A percentile compares a stretch with the other conserved stretches of the same genome.
phyloP scores from a whole-genome alignment of 495 filamentous ascomycete genomes.

The Bombardia bombarda region DNA sequence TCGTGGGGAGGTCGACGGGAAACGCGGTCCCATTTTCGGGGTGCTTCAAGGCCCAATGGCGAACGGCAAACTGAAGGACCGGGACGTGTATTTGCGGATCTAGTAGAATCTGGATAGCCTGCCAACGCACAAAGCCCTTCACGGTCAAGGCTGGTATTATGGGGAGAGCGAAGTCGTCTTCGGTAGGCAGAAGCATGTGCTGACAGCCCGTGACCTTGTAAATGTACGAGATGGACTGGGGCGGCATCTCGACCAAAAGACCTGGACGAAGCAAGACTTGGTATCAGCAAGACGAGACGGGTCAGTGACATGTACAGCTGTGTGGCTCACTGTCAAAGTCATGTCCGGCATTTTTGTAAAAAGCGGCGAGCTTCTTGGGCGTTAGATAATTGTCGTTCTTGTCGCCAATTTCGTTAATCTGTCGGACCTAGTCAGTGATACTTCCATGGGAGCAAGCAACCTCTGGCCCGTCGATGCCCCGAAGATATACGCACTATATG shows the following conservation, averaged over 20 bases:
- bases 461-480: background rate
- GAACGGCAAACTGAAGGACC: conserved; percentile 74
- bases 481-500: conserved; percentile 61
- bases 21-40: conserved; percentile 65
- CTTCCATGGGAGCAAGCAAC: background rate
- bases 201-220: conserved; percentile 88
- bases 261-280: conserved; percentile 17
- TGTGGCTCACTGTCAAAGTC: conserved; percentile 66
- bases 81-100: conserved; percentile 81
- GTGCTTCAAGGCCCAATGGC: conserved; percentile 64
- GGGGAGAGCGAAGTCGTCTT: conserved; percentile 65
- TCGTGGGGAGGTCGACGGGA: conserved; percentile 65
- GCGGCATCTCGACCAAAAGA: conserved; percentile 73
- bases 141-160: conserved; percentile 73
- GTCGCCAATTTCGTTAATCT: conserved; percentile 59
- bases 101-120: conserved; percentile 83
- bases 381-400: conserved; percentile 57
- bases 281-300: background rate
- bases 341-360: conserved; percentile 83
- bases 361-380: conserved; percentile 75
- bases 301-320: background rate
- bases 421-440: background rate
- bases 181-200: conserved; percentile 58
- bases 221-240: conserved; percentile 73
- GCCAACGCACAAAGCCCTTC: conserved; percentile 85